A percentile compares a stretch with the other conserved stretches of the same genome.
Conservation (phyloP, 345 rosid species). For the Camelina hispida region DNA sequence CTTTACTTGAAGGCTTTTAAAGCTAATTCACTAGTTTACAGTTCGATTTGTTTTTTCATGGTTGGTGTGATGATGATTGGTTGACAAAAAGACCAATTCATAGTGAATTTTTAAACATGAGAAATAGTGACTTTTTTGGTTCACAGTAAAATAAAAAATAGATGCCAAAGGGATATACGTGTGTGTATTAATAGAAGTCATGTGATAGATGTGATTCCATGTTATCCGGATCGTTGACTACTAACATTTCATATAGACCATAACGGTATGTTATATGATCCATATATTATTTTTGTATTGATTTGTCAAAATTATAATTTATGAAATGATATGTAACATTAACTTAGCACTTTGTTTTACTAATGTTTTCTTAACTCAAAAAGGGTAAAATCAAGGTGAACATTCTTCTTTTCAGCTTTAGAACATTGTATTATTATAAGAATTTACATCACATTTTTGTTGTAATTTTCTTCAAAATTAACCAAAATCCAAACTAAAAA, state of each 20-base stretch:
- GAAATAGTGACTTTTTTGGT: neutral
- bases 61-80: neutral
- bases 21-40: neutral
- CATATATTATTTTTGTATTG: neutral
- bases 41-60: neutral
- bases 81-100: neutral
- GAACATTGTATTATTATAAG: neutral
- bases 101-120: neutral
- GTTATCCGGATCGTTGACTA: constrained; percentile 46
- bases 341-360: neutral
- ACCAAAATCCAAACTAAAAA: constrained; percentile 1
- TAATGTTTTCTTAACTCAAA: neutral
- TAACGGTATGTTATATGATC: neutral
- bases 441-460: neutral
- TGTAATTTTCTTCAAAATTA: neutral
- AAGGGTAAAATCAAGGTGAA: neutral
- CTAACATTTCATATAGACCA: constrained; percentile 2
- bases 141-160: neutral
- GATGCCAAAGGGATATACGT: constrained; percentile 30
- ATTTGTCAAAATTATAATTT: too few species aligned
- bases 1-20: constrained; percentile 3
- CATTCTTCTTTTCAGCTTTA: neutral
- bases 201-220: constrained; percentile 44
- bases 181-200: constrained; percentile 37
- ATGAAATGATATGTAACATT: too few species aligned